Percentiles rank a stretch among this genome's conserved stretches.
These are phyloP conservation scores for Zoysia japonica DNA, from an alignment of 176 grass and related monocot species.

Conservation along the genomic window DNA sequence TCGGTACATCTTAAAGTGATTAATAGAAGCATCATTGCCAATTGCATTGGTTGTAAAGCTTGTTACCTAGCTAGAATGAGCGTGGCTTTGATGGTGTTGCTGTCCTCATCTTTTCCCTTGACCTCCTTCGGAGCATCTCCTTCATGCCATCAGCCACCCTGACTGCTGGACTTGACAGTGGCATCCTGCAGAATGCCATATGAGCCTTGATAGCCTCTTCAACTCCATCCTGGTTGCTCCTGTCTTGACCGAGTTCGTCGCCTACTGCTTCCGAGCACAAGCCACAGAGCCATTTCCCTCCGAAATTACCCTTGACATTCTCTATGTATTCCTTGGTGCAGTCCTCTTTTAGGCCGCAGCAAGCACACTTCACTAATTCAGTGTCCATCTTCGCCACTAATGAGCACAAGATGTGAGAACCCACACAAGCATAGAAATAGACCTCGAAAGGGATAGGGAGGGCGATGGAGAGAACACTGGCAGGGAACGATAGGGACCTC, in stretches of 20 bases:
- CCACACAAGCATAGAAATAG: slow-evolving; percentile 24
- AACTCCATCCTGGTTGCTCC: slow-evolving; percentile 22
- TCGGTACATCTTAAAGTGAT: slow-evolving; percentile 5
- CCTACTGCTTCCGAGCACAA: slow-evolving; percentile 61
- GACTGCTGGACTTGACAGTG: slow-evolving; percentile 49
- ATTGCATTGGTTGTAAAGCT: slow-evolving; percentile 11
- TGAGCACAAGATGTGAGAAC: slow-evolving; percentile 17
- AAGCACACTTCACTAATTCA: slow-evolving; percentile 49
- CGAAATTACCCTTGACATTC: slow-evolving; percentile 55
- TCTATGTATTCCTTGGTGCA: slow-evolving; percentile 67
- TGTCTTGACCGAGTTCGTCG: slow-evolving; percentile 42
- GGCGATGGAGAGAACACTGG: slow-evolving; percentile 2
- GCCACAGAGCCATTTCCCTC: slow-evolving; percentile 67
- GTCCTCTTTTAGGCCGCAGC: slow-evolving; percentile 63
- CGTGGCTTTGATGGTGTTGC: slow-evolving; percentile 21
- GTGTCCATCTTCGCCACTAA: slow-evolving; percentile 44
- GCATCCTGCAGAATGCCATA: slow-evolving; percentile 59
- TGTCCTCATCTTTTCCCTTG: slow-evolving; percentile 28
- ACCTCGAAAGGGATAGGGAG: slow-evolving; percentile 22
- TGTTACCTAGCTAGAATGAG: slow-evolving; percentile 35
- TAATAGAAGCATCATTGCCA: slow-evolving; percentile 14
- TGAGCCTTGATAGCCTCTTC: slow-evolving; percentile 59
- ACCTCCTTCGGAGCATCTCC: slow-evolving; percentile 65
- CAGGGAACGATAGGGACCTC: slow-evolving; percentile 26
- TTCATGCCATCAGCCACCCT: slow-evolving; percentile 64